Conservation (phyloP, 257 asterid species). For the Solanum peruvianum region DNA sequence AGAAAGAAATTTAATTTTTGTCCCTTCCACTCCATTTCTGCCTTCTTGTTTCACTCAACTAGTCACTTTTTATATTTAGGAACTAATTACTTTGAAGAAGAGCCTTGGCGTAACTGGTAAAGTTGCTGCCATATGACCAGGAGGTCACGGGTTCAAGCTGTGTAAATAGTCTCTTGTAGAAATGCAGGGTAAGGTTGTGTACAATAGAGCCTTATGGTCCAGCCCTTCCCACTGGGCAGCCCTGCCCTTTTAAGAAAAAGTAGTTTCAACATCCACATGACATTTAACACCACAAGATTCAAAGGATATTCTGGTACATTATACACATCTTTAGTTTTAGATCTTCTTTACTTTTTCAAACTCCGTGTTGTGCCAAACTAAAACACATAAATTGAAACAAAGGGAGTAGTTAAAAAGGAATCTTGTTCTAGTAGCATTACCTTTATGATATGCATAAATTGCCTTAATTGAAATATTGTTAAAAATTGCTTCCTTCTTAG, state of each 20-base stretch:
- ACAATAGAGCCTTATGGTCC: background rate
- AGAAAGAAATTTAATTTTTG: background rate
- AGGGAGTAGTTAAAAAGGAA: background rate
- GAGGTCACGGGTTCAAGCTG: background rate
- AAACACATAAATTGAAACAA: background rate
- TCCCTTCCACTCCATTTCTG: background rate
- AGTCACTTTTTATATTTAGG: background rate
- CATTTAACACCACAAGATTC: background rate
- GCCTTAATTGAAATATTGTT: background rate
- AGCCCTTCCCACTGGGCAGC: background rate
- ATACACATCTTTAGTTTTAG: background rate
- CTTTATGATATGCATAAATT: background rate
- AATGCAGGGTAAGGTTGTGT: background rate
- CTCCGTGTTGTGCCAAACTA: background rate
- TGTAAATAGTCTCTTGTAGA: background rate
- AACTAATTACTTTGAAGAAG: background rate
- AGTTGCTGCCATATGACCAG: background rate
- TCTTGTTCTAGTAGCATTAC: background rate
- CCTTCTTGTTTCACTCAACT: background rate
- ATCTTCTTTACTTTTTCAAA: background rate
- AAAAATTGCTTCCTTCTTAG: background rate
- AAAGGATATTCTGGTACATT: background rate
- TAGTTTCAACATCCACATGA: background rate
- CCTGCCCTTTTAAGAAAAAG: background rate
- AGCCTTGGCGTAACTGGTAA: background rate